Evolutionary conservation across 768 basidiomycete genomes (phyloP), one percentile per base, ranked within the genome.

Genomic region (Kwoniella sp.): DNA sequence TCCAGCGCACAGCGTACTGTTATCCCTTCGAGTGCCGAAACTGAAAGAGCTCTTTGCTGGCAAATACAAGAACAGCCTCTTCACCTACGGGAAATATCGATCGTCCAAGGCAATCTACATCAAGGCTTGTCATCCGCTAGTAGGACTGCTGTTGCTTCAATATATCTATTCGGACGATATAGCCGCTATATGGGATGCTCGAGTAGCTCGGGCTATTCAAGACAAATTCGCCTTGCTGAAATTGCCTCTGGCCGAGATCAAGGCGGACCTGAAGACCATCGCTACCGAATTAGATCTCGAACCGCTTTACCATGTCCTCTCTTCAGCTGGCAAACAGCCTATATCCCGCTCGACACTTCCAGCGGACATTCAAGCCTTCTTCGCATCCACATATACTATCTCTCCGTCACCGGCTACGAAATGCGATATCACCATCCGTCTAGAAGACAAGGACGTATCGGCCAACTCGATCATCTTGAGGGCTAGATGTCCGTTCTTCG

Each of bases 151-250:
- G 22, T 81, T 97, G 21, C 77, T 96, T 21, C 84, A 87, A 24
- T 97, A 92, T 72, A 79, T 97, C n/a, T 97, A 97, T 79, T 85
- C 90, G 1, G 95, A 99, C 76, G 85, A 87, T 44, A 79, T 94
- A 1, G 82, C 91, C 12, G 87, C 91, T 0, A 78, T 93, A 15
- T 94, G 92, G 91, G 93, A 98, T 76, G 83, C 83, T 13, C 86
- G 92, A 19, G 83, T 90, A 12, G 83, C 81, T 4, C 68, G 80
- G 0, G 76, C 80, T 1, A 78, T 88, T 1, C 81, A 83, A 26
- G 73, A 70, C 4, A 79, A 83, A 22, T 81, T 85, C 36, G 49
- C 60, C 0, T 63, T 58, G 12, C 55, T 70, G 9, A 62, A 68
- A 40, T 63, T 81, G n/a, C 71, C 72, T 10, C 59, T 74, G 46